Conservation (phyloP, 805 yeast genomes). For the Grigorovia yakushimaensis region DNA sequence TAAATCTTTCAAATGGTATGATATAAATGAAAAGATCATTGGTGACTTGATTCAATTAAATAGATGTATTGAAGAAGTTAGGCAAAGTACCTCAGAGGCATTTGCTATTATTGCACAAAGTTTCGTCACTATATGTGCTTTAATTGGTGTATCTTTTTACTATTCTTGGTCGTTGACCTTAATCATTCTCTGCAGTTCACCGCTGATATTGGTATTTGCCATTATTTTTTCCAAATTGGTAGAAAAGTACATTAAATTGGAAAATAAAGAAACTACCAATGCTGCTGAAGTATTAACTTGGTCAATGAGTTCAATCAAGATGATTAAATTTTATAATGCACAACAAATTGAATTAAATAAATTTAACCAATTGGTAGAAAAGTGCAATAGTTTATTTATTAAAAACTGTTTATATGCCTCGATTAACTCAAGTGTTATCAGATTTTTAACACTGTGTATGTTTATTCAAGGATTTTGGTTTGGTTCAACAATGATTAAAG, state of each 20-base stretch:
- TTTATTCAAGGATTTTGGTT: conserved; percentile 92
- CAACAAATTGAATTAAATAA: conserved; percentile 40
- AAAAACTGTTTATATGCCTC: conserved; percentile 40
- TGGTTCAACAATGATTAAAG: conserved; percentile 58
- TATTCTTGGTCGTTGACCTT: conserved; percentile 82
- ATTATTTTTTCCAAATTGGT: conserved; percentile 42
- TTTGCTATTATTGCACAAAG: conserved; percentile 49
- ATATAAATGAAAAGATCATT: conserved; percentile 40
- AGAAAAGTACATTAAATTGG: conserved; percentile 39
- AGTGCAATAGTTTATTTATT: conserved; percentile 33
- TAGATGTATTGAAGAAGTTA: conserved; percentile 63
- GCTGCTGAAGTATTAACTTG: conserved; percentile 62
- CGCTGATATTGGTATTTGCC: conserved; percentile 48
- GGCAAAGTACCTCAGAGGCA: conserved; percentile 60
- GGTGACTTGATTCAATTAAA: conserved; percentile 61
- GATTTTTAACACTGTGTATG: conserved; percentile 54
- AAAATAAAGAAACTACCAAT: conserved; percentile 45
- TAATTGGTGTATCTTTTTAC: conserved; percentile 55
- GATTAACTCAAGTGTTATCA: conserved; percentile 45
- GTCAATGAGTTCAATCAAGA: conserved; percentile 49
- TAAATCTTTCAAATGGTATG: conserved; percentile 53
- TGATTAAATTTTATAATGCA: conserved; percentile 55
- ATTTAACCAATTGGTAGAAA: conserved; percentile 29
- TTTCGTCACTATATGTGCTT: conserved; percentile 41
- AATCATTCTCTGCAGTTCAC: conserved; percentile 64